Percentiles rank a stretch among this genome's conserved stretches.
phyloP scores from a whole-genome alignment of 495 filamentous ascomycete genomes.

The Pyrenopolyporus hunteri region DNA sequence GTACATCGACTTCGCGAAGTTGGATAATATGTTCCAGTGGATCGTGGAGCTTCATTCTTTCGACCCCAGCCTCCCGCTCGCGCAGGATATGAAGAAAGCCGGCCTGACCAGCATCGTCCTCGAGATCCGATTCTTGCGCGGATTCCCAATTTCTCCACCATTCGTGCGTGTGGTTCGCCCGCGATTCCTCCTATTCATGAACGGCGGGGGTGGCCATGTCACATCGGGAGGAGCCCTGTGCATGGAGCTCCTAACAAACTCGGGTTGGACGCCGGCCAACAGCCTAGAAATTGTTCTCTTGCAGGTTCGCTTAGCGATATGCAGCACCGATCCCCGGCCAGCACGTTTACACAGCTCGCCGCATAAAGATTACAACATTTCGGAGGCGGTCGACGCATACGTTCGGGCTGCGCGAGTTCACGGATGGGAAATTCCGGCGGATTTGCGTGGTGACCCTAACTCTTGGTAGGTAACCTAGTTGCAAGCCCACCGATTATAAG shows the following conservation, averaged over 20 bases:
- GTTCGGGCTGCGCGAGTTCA: constrained; percentile 68
- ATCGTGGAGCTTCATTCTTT: constrained; percentile 91
- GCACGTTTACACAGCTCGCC: constrained; percentile 62
- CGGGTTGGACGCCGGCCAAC: constrained; percentile 77
- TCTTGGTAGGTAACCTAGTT: neutral
- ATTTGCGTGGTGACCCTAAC: constrained; percentile 37
- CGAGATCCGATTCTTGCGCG: constrained; percentile 77
- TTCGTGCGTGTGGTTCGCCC: constrained; percentile 87
- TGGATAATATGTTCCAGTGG: constrained; percentile 85
- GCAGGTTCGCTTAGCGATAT: constrained; percentile 83
- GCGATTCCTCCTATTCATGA: constrained; percentile 70
- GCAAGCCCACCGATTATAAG: no score
- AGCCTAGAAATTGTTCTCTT: constrained; percentile 81
- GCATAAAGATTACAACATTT: constrained; percentile 63
- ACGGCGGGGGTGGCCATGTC: constrained; percentile 87
- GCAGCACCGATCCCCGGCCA: constrained; percentile 68
- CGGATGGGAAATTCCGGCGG: constrained; percentile 64
- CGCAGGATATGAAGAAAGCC: constrained; percentile 71
- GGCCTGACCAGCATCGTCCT: constrained; percentile 71
- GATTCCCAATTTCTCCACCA: constrained; percentile 80
- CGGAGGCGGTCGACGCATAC: constrained; percentile 77
- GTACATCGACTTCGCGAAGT: constrained; percentile 69
- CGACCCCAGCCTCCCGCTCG: constrained; percentile 69
- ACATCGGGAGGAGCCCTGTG: constrained; percentile 88
- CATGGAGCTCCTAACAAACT: constrained; percentile 87